A percentile compares a stretch with the other conserved stretches of the same genome.
These are phyloP conservation scores for Litsea cubeba DNA, from an alignment of 164 flowering plant genomes.

Conservation along the genomic window DNA sequence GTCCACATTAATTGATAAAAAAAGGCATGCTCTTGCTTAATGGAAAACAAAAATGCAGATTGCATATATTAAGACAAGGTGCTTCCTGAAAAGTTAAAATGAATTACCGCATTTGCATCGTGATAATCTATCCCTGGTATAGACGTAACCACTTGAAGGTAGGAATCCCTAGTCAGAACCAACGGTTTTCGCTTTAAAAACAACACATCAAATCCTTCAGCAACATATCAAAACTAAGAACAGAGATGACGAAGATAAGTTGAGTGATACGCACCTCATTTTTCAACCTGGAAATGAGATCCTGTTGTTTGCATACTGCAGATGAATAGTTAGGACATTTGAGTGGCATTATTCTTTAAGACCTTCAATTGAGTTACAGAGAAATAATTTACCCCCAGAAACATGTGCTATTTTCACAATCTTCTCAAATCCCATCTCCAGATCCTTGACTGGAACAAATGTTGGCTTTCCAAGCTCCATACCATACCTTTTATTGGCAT, in stretches of 20 bases:
- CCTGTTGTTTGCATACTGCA: slow-evolving; percentile 73
- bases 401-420: slow-evolving; percentile 85
- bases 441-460: slow-evolving; percentile 69
- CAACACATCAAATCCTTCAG: slow-evolving; percentile 15
- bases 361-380: slow-evolving; percentile 1
- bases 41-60: background rate
- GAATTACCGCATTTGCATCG: slow-evolving; percentile 77
- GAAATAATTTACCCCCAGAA: slow-evolving; percentile 57
- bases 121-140: slow-evolving; percentile 79
- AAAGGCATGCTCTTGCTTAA: background rate
- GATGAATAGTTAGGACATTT: slow-evolving; percentile 3
- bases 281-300: slow-evolving; percentile 53
- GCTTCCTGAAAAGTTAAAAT: background rate
- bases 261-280: slow-evolving; percentile 53
- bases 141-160: slow-evolving; percentile 60
- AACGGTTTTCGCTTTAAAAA: slow-evolving; percentile 53
- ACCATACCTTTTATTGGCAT: slow-evolving; percentile 42
- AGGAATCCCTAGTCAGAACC: slow-evolving; percentile 64
- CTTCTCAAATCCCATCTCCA: slow-evolving; percentile 96
- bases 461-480: slow-evolving; percentile 81
- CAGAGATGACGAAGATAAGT: background rate
- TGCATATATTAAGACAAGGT: background rate
- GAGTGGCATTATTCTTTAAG: slow-evolving; percentile 1
- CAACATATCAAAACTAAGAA: slow-evolving; percentile 3
- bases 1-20: no score